A percentile compares a stretch with the other conserved stretches of the same genome.
Conservation (phyloP, 1,139 yeast species). For the Debaryomyces sp. region DNA sequence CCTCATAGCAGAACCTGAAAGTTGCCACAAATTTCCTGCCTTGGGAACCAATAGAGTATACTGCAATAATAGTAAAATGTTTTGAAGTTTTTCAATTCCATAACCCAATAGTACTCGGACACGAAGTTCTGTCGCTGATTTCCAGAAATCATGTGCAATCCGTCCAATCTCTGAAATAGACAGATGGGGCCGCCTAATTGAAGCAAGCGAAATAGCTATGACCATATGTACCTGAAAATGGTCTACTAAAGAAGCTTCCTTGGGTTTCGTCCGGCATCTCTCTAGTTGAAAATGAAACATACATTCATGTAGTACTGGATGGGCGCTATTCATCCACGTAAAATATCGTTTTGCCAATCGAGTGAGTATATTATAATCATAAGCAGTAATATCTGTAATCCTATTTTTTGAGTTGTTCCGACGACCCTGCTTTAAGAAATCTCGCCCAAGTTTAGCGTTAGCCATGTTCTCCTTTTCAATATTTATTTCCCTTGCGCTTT, state of each 20-base stretch:
- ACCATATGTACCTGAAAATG: constrained; percentile 14
- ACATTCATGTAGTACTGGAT: constrained; percentile 15
- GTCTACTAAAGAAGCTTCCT: constrained; percentile 9
- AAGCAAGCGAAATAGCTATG: constrained; percentile 14
- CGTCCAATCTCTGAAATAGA: constrained; percentile 15
- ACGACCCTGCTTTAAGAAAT: constrained; percentile 14
- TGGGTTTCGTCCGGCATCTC: constrained; percentile 9
- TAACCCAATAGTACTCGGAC: constrained; percentile 6
- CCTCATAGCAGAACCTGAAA: constrained; percentile 16
- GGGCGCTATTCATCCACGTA: constrained; percentile 16
- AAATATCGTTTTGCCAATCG: constrained; percentile 12
- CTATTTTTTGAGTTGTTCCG: constrained; percentile 11
- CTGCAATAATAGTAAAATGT: constrained; percentile 12
- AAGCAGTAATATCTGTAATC: constrained; percentile 13
- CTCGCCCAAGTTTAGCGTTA: constrained; percentile 9
- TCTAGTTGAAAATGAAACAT: constrained; percentile 11
- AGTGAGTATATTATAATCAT: constrained; percentile 11
- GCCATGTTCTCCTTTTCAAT: constrained; percentile 14
- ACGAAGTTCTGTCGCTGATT: constrained; percentile 11
- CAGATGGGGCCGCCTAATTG: constrained; percentile 13
- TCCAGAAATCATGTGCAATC: constrained; percentile 15
- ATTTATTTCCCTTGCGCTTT: constrained; percentile 12
- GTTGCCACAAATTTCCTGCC: constrained; percentile 16
- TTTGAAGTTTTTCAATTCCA: constrained; percentile 13
- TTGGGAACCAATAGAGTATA: constrained; percentile 15